Evolutionary conservation across 2,329 filamentous ascomycete genomes (phyloP).

Genomic region (Parasarocladium wereldwijsianum): DNA sequence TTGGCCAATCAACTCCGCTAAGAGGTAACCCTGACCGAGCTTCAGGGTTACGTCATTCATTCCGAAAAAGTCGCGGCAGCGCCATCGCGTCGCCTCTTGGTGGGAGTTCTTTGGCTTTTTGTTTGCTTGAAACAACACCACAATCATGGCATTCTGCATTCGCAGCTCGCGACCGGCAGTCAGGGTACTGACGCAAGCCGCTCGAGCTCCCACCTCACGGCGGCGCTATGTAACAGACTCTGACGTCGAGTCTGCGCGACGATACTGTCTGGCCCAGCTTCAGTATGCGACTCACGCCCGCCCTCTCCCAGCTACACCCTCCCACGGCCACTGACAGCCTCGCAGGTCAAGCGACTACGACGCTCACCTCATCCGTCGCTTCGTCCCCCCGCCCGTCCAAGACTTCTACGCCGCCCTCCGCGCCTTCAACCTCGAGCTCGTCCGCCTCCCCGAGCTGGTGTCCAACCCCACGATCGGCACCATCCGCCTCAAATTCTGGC

Average conservation of each 20-base stretch:
- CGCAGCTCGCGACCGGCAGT: too few species aligned
- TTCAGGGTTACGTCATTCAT: too few species aligned
- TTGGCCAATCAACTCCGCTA: too few species aligned
- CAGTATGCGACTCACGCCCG: conserved; percentile 29
- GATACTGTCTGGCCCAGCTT: conserved; percentile 39
- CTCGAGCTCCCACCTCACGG: conserved; percentile 7
- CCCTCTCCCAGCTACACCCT: rapidly evolving
- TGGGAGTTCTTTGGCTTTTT: too few species aligned
- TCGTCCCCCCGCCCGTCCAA: conserved; percentile 59
- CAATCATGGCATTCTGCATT: too few species aligned
- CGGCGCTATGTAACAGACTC: conserved; percentile 33
- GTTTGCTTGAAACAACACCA: too few species aligned
- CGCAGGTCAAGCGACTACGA: conserved; percentile 74
- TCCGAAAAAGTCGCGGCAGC: too few species aligned
- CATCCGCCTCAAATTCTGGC: conserved; percentile 92
- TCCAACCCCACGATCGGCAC: conserved; percentile 75
- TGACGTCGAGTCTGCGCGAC: conserved; percentile 36
- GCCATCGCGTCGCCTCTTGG: too few species aligned
- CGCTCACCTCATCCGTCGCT: conserved; percentile 72
- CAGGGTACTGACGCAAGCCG: too few species aligned
- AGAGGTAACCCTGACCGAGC: too few species aligned
- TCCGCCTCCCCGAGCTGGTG: conserved; percentile 77
- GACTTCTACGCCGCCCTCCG: conserved; percentile 84
- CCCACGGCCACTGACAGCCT: conserved; percentile 6
- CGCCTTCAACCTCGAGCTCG: conserved; percentile 84